A percentile compares a stretch with the other conserved stretches of the same genome.
Evolutionary conservation across 192 early-diverging fungal genomes (phyloP).

Genomic region (Linnemannia schmuckeri): DNA sequence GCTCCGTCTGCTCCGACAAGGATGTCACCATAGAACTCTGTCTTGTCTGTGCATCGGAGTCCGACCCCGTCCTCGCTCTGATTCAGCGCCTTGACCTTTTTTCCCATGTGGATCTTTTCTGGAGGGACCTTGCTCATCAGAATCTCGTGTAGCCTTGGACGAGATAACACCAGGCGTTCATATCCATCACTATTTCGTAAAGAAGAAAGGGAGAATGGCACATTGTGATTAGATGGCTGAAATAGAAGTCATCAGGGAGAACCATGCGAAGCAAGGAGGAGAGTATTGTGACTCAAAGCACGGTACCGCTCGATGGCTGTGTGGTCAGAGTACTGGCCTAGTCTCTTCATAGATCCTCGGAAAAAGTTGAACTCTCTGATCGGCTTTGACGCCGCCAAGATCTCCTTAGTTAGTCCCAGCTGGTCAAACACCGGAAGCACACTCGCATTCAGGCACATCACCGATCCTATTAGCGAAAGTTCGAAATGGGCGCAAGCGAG

Average conservation of each 20-base stretch:
- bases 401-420: background rate
- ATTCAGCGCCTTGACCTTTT: constrained; percentile 13
- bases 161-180: constrained; percentile 12
- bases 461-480: background rate
- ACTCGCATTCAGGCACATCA: constrained; percentile 3
- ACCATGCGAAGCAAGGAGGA: too few relatives aligned
- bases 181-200: constrained; percentile 6
- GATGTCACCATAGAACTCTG: constrained; percentile 26
- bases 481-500: too few relatives aligned
- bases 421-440: constrained; percentile 3
- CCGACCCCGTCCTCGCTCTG: constrained; percentile 20
- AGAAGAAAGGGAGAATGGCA: background rate
- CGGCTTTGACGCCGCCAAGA: background rate
- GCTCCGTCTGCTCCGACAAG: constrained; percentile 41
- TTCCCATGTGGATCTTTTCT: constrained; percentile 18
- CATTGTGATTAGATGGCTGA: background rate
- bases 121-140: constrained; percentile 7
- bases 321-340: background rate
- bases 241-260: too few relatives aligned
- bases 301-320: background rate
- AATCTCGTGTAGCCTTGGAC: constrained; percentile 18
- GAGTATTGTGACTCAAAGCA: background rate
- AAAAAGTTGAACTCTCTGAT: background rate
- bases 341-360: background rate
- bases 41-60: constrained; percentile 22